Percentiles rank a stretch among this genome's conserved stretches.
Evolutionary conservation across 805 yeast species (phyloP).

Genomic region (Metschnikowia cubensis): DNA sequence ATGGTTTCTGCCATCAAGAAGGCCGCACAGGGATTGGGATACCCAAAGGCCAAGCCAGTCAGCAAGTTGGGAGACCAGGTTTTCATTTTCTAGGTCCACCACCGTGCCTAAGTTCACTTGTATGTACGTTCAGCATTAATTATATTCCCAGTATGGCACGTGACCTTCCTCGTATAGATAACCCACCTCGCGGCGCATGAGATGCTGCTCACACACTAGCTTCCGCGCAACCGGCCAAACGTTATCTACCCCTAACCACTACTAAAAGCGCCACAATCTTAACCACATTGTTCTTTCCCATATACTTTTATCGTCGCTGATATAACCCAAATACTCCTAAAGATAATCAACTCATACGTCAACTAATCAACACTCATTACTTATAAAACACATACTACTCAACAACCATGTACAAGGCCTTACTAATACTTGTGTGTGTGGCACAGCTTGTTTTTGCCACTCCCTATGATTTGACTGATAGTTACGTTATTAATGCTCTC

Average conservation of each 20-base stretch:
- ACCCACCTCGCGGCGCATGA: background rate
- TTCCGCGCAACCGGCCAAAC: background rate
- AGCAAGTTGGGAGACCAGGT: slow-evolving; percentile 88
- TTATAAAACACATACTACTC: no score
- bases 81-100: slow-evolving; percentile 60
- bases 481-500: slow-evolving; percentile 23
- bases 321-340: no score
- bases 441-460: slow-evolving; percentile 7
- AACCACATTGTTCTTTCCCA: background rate
- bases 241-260: background rate
- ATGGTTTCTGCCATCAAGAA: slow-evolving; percentile 84
- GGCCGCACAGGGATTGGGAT: slow-evolving; percentile 72
- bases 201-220: background rate
- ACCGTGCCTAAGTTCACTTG: background rate
- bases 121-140: slow-evolving; percentile 1
- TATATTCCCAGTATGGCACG: background rate
- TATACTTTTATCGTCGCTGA: no score
- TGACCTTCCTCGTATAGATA: background rate
- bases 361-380: no score
- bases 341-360: no score
- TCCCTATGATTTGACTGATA: slow-evolving; percentile 15
- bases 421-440: slow-evolving; percentile 3
- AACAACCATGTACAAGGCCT: background rate
- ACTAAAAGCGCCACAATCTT: background rate
- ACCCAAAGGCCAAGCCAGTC: slow-evolving; percentile 79